Base-by-base conservation (phyloP, 1,284 basidiomycete species). In the Ceratobasidium papillatum region DNA sequence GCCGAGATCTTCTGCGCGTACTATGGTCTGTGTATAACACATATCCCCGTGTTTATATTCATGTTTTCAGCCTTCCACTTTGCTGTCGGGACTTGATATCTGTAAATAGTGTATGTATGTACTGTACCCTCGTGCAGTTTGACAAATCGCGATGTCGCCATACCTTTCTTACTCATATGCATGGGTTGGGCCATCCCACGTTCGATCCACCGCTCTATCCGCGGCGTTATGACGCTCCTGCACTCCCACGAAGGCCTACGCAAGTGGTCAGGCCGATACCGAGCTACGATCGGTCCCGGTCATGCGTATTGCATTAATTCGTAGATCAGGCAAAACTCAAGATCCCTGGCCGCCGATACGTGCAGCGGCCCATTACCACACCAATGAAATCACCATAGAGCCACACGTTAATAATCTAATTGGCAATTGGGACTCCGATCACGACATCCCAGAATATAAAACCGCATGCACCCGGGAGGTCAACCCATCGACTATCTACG, bases 111-210 rank as follows among this genome's bases (percentile, higher is more conserved):
- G 51, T 34, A 36, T 58, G 56, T 36, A 58, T 36, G 36, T 58
- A 36, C 56, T 36, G 34, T 54, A 30, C 47, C 25, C 27, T 52
- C 27, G 25, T 56, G 30, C 56, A 12, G 32, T 32, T 22, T 58
- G 22, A 36, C 34, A 36, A 58, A 58, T 34, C 56, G 19, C 17
- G 30, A 34, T 36, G 19, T 36, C 17, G 56, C 56, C 14, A 58
- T 36, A 17, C 36, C 56, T 54, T 27, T 32, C 52, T 58, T 58
- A 58, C 56, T 58, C 56, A 58, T 58, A n/a, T n/a, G n/a, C n/a
- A n/a, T n/a, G n/a, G n/a, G 56, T 25, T 12, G 14, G 27, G 51
- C 45, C 3, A 47, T n/a, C 9, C 38, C 45, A 47, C 45, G 19
- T 47, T 47, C 45, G 45, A 47, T 47, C 45, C 3, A 12, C 45